Evolutionary conservation across 805 yeast species (phyloP), one percentile per base, ranked within the genome.

Genomic region (Clavispora vitiphila): DNA sequence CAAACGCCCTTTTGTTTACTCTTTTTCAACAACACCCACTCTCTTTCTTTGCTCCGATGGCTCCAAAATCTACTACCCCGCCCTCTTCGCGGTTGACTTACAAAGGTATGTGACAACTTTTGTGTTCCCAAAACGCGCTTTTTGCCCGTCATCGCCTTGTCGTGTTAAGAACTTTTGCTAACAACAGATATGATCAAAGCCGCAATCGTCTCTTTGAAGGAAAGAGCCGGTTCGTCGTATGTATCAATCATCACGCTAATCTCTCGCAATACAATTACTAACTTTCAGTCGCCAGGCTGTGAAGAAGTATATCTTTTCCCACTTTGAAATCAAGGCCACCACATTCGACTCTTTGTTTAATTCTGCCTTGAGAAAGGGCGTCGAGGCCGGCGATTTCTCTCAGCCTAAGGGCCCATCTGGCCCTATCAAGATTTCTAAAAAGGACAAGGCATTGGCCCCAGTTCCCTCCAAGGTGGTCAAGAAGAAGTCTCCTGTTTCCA

Each of bases 331-430:
- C 52, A 72, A 74, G 36, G 71, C 84, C n/a, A 42, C 74, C 39
- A 81, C 73, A 61, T 87, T 87, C 58, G 95, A 86, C 61, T 65
- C 81, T 37, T 77, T 80, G 56, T 84, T 88, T 73, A 87, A 87
- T 59, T 52, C 74, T 38, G 93, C 96, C 20, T 71, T 87, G 56
- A 81, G 83, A 70, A 82, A 79, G 61, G 95, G 95, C 51, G 91
- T 88, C 46, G 79, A 76, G 47, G 61, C 78, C n/a, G 91, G 85
- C 37, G 83, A 77, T 39, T 85, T 87, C 51, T 61, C 74, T 35
- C 95, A 86, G 67, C 95, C 95, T 60, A 86, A 87, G 69, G 96
- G 96, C 37, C 83, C 96, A 15, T 81, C 95, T 10, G 96, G 95
- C 38, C 86, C 95, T 36, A 78, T 86, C 50, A 86, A 86, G 65